A percentile compares a stretch with the other conserved stretches of the same genome.
These are phyloP conservation scores for Helicosporidium sp. DNA, from an alignment of 139 green algal species.

Conservation along the genomic window DNA sequence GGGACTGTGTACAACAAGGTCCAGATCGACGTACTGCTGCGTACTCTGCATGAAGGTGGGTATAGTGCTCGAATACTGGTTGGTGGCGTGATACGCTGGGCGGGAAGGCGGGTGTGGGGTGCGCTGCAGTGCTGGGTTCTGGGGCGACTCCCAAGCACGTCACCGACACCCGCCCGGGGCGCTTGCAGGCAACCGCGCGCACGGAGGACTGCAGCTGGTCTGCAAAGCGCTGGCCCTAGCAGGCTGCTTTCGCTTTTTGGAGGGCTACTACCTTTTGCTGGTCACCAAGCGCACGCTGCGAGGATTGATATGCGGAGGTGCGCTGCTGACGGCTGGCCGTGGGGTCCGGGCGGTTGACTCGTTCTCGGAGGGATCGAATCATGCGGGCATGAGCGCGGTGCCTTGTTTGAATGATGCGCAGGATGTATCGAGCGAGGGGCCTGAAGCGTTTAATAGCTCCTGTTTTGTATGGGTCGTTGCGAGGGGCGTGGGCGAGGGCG, in stretches of 20 bases:
- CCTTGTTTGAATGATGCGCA: too few relatives aligned
- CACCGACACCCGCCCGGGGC: background rate
- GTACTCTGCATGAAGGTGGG: constrained; percentile 20
- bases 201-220: constrained; percentile 32
- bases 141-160: background rate
- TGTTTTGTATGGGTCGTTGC: too few relatives aligned
- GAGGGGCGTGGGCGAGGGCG: too few relatives aligned
- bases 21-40: constrained; percentile 29
- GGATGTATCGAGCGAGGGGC: too few relatives aligned
- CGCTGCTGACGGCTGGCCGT: background rate
- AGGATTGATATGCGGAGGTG: constrained; percentile 13
- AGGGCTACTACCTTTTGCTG: constrained; percentile 76
- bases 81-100: background rate
- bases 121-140: too few relatives aligned
- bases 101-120: too few relatives aligned
- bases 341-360: too few relatives aligned
- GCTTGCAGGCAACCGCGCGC: constrained; percentile 11
- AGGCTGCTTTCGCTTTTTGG: constrained; percentile 33
- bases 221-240: constrained; percentile 46
- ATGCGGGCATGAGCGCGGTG: too few relatives aligned
- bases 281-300: constrained; percentile 44
- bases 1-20: constrained; percentile 26
- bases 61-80: too few relatives aligned
- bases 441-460: too few relatives aligned
- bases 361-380: too few relatives aligned